Evolutionary conservation across 2,329 filamentous ascomycete species (phyloP).

Genomic region (Fusarium dlaminii): DNA sequence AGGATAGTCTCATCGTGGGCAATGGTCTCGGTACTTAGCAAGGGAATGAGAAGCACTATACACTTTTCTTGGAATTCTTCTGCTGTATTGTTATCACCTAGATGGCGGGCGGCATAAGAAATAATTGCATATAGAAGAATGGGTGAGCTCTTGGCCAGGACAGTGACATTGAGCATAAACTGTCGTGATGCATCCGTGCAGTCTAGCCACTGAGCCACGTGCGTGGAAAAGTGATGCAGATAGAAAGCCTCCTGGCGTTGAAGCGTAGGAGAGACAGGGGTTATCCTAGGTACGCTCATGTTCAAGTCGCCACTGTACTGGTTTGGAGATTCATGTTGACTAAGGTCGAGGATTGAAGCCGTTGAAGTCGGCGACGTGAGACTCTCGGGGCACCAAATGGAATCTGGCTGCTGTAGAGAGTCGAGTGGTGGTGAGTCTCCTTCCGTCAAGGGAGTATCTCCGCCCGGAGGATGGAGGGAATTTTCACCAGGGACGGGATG

Average conservation of each 20-base stretch:
- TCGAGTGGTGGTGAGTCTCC: background rate
- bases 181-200: conserved; percentile 32
- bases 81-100: background rate
- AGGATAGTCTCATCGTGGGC: background rate
- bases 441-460: background rate
- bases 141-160: background rate
- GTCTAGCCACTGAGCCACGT: conserved; percentile 29
- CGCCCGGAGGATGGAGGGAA: background rate
- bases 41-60: conserved; percentile 2
- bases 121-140: background rate
- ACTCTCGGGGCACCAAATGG: background rate
- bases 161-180: conserved; percentile 19
- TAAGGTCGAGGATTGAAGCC: background rate
- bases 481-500: background rate
- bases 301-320: background rate
- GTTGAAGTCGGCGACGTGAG: background rate
- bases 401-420: background rate
- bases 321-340: background rate
- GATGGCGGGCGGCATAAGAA: conserved; percentile 2
- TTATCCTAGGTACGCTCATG: background rate
- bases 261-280: background rate
- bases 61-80: conserved; percentile 1
- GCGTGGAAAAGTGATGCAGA: conserved; percentile 16
- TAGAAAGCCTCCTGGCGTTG: conserved; percentile 17
- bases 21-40: background rate